Percentiles rank a stretch among this genome's conserved stretches.
phyloP scores from a whole-genome alignment of 768 basidiomycete species.

The Bullera alba region DNA sequence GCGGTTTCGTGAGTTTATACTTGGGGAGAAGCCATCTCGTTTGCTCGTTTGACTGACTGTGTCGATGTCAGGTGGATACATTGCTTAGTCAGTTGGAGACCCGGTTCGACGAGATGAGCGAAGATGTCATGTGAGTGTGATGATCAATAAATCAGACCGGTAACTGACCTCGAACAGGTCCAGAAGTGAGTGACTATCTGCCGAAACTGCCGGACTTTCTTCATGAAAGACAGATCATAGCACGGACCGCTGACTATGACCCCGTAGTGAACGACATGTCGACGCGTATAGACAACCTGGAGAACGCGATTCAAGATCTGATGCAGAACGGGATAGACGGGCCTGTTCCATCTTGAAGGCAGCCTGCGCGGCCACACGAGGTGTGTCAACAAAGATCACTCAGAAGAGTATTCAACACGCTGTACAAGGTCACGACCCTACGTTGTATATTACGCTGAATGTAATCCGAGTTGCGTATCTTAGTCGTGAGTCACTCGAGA shows the following conservation, averaged over 20 bases:
- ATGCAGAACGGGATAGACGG: slow-evolving; percentile 60
- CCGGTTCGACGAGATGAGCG: slow-evolving; percentile 89
- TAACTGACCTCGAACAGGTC: background rate
- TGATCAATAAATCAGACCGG: slow-evolving; percentile 53
- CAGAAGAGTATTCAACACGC: too few relatives aligned
- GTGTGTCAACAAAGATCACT: too few relatives aligned
- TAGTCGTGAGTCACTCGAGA: too few relatives aligned
- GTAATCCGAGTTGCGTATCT: too few relatives aligned
- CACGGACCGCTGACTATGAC: background rate
- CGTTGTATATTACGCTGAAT: too few relatives aligned
- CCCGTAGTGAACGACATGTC: slow-evolving; percentile 93
- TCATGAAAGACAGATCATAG: too few relatives aligned
- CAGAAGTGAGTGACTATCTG: background rate
- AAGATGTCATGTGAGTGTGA: slow-evolving; percentile 64
- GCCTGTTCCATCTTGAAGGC: too few relatives aligned
- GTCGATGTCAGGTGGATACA: slow-evolving; percentile 64
- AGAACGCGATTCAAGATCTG: slow-evolving; percentile 84
- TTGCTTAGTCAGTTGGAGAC: slow-evolving; percentile 78
- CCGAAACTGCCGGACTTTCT: background rate
- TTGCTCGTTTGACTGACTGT: background rate
- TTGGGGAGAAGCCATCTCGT: background rate
- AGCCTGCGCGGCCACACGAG: too few relatives aligned
- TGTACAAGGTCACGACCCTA: too few relatives aligned
- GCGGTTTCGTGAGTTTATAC: slow-evolving; percentile 69
- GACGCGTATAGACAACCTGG: slow-evolving; percentile 76